Percentiles rank a stretch among this genome's conserved stretches.
Evolutionary conservation across 1,284 basidiomycete species (phyloP).

Genomic region (Trichosporon ovoides): DNA sequence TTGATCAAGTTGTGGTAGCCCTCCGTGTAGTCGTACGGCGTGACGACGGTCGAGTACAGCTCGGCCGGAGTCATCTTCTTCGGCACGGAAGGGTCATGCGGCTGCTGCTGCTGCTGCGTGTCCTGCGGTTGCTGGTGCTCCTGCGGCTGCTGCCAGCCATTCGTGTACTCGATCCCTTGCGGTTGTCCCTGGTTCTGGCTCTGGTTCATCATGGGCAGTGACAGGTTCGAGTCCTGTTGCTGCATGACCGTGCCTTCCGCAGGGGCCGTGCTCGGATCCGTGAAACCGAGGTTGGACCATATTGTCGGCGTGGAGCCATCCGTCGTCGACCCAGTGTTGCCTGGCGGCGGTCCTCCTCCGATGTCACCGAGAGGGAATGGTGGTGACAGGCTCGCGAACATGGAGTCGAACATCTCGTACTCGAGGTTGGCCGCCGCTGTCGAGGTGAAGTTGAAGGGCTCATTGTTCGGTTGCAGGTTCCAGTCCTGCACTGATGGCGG

Average conservation of each 20-base stretch:
- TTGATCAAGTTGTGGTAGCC: conserved; percentile 93
- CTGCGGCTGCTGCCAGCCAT: neutral
- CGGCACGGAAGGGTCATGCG: conserved; percentile 5
- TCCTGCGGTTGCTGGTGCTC: neutral
- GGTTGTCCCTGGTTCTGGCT: neutral
- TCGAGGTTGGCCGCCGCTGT: conserved; percentile 28
- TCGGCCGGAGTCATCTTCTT: conserved; percentile 21
- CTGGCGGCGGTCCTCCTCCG: neutral
- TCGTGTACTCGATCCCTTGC: neutral
- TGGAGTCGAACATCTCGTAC: conserved; percentile 44
- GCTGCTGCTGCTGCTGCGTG: neutral
- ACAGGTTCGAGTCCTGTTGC: conserved; percentile 2
- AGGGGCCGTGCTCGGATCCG: conserved; percentile 8
- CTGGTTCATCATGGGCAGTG: neutral
- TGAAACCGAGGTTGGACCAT: conserved; percentile 20
- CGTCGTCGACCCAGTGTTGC: conserved; percentile 12
- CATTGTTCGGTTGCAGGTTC: conserved; percentile 13
- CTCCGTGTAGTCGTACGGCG: conserved; percentile 68
- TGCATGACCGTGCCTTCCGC: neutral
- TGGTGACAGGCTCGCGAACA: conserved; percentile 41
- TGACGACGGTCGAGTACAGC: conserved; percentile 19
- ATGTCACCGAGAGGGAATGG: conserved; percentile 28
- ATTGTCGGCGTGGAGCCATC: conserved; percentile 18
- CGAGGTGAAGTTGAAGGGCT: conserved; percentile 21
- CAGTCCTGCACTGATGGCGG: conserved; percentile 14